Evolutionary conservation across 257 asterid species (phyloP), one percentile per base, ranked within the genome.

Genomic region (Nicotiana undulata): DNA sequence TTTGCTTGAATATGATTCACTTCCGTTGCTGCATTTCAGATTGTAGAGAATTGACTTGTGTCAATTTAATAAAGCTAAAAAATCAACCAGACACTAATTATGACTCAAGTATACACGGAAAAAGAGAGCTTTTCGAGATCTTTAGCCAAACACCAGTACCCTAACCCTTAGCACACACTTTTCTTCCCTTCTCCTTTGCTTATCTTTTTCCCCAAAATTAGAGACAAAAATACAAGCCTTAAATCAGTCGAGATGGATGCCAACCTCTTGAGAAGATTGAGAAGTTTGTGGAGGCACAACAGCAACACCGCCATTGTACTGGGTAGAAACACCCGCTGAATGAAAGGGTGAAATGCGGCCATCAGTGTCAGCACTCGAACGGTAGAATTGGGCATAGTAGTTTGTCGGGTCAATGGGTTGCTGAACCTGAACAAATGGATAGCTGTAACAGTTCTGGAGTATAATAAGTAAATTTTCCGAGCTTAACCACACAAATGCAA

Each of bases 211-310:
- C 63, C 82, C 65, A 64, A 58, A 59, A 76, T 58, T 56, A 20
- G 53, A 40, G 29, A 52, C 55, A 65, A 74, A 49, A 20, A 20
- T 46, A 74, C 46, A 77, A 80, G 65, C 31, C 31, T 26, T 9
- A 22, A 56, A 60, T 9, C 9, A 55, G 82, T 59, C 15, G 24
- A 66, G 84, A 31, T 60, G 68, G 70, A 9, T 28, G 40, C 37
- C 89, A 87, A 94, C 98, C 98, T 94, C 98, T 88, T 90, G 98
- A 77, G 93, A 89, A 86, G 91, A 85, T 82, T 90, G 98, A 51
- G 92, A 86, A 81, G 93, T 79, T 84, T 90, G 96, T 67, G 96
- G 86, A 83, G 97, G 85, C 84, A 89, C 84, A 83, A 91, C 61
- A 12, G 89, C 82, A 46, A 89, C 90, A 88, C 86, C 88, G 75